A percentile compares a stretch with the other conserved stretches of the same genome.
phyloP scores from a whole-genome alignment of 805 yeast genomes.

The Wickerhamiella allomyrinae region DNA sequence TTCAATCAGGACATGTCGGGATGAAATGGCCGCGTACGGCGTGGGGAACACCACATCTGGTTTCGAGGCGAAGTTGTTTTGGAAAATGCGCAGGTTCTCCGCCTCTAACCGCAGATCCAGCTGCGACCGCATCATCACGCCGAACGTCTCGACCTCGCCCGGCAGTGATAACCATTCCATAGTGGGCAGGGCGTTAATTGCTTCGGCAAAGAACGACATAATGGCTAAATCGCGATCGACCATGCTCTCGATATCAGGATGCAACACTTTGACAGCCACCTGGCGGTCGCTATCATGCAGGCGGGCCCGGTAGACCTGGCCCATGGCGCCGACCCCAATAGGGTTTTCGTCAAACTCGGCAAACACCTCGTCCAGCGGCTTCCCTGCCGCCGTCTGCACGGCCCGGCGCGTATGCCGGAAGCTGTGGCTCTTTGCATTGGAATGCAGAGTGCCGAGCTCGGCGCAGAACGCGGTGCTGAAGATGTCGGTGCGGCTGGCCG shows the following conservation, averaged over 20 bases:
- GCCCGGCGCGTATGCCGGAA: constrained; percentile 43
- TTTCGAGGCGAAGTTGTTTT: constrained; percentile 45
- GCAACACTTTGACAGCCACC: constrained; percentile 87
- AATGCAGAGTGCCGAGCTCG: constrained; percentile 64
- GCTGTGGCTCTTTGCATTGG: constrained; percentile 67
- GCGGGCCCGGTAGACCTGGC: constrained; percentile 78
- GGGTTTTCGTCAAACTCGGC: constrained; percentile 65
- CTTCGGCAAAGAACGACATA: constrained; percentile 65
- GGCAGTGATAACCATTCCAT: constrained; percentile 98
- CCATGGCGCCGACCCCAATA: constrained; percentile 96
- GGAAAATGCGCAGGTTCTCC: constrained; percentile 57
- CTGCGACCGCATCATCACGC: constrained; percentile 74
- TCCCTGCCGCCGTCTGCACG: constrained; percentile 45
- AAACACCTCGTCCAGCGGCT: constrained; percentile 59
- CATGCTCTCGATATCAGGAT: constrained; percentile 63
- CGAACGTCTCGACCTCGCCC: constrained; percentile 81
- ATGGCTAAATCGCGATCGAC: constrained; percentile 71
- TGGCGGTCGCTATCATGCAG: constrained; percentile 25
- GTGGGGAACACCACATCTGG: constrained; percentile 65
- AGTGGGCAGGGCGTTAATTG: constrained; percentile 65
- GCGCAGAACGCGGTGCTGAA: constrained; percentile 69
- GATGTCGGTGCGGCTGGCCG: constrained; percentile 90
- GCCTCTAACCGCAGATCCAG: constrained; percentile 85
- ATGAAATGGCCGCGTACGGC: constrained; percentile 50
- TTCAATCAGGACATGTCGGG: constrained; percentile 66